Base-by-base conservation (phyloP, 2,329 filamentous ascomycete species). In the Fusarium beomiforme region DNA sequence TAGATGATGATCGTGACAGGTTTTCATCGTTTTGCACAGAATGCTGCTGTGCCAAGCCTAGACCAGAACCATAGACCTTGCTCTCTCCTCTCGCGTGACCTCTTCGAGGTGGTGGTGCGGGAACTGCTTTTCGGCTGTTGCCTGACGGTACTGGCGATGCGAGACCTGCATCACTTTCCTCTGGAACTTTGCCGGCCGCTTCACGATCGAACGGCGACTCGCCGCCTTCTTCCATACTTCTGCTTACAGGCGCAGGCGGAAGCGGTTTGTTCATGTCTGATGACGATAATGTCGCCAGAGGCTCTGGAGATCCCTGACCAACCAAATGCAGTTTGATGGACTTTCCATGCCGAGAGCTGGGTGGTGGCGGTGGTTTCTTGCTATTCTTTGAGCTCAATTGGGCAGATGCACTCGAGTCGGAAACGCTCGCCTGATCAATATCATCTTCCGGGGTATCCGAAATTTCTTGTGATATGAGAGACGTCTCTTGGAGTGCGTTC, bases 341-440 rank as follows among this genome's bases (percentile, higher is more conserved):
- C 79, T 92, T 95, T 8, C 93, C 93, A 81, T 95, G 92, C 59
- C 92, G 89, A 55, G 92, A 94, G 77, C 88, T 93, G 14, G 86
- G 86, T 24, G 92, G 92, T 10, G 93, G 92, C 17, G 92, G 91
- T 69, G 88, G 89, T 80, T 89, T 90, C 77, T 91, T 92, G 41
- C 76, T 92, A 37, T 77, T 77, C 64, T 70, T 83, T 37, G 46
- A 53, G 42, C 56, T 54, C 12, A 74, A 55, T 21, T 74, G 74
- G 24, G 71, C 65, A n/a, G 76, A 73, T n/a, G 65, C 57, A 61
- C 76, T 78, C 26, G 77, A 77, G 41, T 79, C 77, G 23, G 77
- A 79, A 56, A 72, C 44, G n/a, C 59, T 70, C 8, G 66, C 71
- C 14, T 69, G 64, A 16, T 72, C 71, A 8, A 64, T 26, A 29